A percentile compares a stretch with the other conserved stretches of the same genome.
These are phyloP conservation scores for Corchorus capsularis DNA, from an alignment of 345 rosid genomes.

Conservation along the genomic window DNA sequence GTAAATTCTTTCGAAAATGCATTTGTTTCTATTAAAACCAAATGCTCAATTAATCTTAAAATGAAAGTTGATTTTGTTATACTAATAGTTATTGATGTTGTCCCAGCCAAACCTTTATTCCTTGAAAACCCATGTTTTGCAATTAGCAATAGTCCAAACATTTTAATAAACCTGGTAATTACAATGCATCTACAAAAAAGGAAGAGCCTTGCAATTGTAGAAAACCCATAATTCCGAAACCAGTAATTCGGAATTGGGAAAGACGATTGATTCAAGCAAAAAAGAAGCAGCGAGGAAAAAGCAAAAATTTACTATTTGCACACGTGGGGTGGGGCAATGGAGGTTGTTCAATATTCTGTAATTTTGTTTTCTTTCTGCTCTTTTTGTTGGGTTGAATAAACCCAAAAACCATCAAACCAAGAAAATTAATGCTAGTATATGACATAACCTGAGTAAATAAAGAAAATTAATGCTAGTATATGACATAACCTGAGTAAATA, in stretches of 20 bases:
- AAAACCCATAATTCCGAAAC: too few relatives aligned
- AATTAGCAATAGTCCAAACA: not conserved
- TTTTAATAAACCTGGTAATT: not conserved
- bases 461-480: too few relatives aligned
- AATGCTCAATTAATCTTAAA: not conserved
- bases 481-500: too few relatives aligned
- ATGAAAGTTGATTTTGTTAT: conserved; percentile 1
- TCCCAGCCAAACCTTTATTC: not conserved
- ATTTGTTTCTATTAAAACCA: not conserved
- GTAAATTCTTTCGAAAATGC: not conserved
- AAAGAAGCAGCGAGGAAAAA: not conserved
- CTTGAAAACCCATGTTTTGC: not conserved
- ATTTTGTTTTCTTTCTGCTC: not conserved
- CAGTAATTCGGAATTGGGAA: too few relatives aligned
- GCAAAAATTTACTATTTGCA: not conserved
- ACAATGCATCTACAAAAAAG: too few relatives aligned
- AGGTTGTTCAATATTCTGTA: not conserved
- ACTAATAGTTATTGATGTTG: not conserved
- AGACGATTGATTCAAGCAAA: not conserved
- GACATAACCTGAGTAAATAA: too few relatives aligned
- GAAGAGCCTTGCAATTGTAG: not conserved
- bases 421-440: too few relatives aligned
- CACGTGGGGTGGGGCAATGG: not conserved
- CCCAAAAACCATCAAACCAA: too few relatives aligned
- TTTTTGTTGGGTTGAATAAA: too few relatives aligned